Base-by-base conservation (phyloP, 1,284 basidiomycete species). In the Blastosporella zonata region DNA sequence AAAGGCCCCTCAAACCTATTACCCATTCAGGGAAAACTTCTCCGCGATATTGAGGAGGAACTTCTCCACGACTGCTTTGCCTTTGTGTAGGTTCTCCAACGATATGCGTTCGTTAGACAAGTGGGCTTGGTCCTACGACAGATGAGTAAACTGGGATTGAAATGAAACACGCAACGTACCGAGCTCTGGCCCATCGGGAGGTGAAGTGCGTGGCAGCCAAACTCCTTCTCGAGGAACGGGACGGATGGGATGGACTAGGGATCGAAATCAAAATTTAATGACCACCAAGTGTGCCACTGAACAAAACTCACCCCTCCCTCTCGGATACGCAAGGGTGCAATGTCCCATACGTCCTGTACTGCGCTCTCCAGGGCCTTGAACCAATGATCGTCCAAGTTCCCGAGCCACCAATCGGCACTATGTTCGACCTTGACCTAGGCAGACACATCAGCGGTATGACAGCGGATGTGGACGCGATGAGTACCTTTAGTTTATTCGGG, bases 361-460 rank as follows among this genome's bases (percentile, higher is more conserved):
- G 93, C 87, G 33, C 74, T 72, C 63, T 93, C 90, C 17, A 98
- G 75, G 0, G 89, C 85, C 56, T 82, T 77, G 72, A 94, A 93
- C 81, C 90, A 96, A 2, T 78, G 75, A 52, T 86, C 86, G 43
- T 91, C 80, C 22, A 93, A 76, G 41, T 88, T 82, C 0, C 94
- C 93, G 1, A 97, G 75, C 96, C 96, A 99, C 94, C 95, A 99
- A 60, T 94, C 88, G 0, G 93, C 94, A 1, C 81, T 86, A 55
- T 93, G 90, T 39, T 90, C 84, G 42, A 97, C 82, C 22, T 72
- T 74, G 42, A 95, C 74, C 88, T 93, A 23, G 28, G 13, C 0
- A 46, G 21, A 39, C 47, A 66, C 5, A 34, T 34, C 10, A 33
- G 7, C 6, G 15, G 6, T 17, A 3, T 6, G 17, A 18, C 3